Conservation (phyloP, 306 rosid genomes). For the Trifolium repens region DNA sequence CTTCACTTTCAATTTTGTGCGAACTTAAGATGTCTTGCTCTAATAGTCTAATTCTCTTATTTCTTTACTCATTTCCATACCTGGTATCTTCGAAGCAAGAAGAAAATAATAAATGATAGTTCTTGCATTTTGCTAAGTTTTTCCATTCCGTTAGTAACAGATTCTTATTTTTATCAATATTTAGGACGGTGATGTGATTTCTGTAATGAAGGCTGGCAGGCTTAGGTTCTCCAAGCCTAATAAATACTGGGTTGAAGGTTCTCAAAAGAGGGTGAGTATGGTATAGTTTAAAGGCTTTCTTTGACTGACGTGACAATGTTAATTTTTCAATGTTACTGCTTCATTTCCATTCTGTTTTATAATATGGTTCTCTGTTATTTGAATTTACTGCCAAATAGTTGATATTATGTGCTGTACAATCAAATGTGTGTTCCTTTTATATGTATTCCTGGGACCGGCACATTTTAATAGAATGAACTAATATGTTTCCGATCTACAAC, state of each 20-base stretch:
- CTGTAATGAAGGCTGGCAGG: slow-evolving; percentile 79
- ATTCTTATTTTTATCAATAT: slow-evolving; percentile 23
- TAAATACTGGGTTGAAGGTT: slow-evolving; percentile 92
- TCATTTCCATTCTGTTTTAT: slow-evolving; percentile 7
- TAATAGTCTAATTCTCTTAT: neutral
- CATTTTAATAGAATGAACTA: slow-evolving; percentile 13
- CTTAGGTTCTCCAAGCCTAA: slow-evolving; percentile 80
- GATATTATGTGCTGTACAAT: slow-evolving; percentile 16
- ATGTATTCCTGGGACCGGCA: neutral
- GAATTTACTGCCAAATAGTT: slow-evolving; percentile 16
- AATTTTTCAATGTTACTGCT: slow-evolving; percentile 23
- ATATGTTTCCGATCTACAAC: slow-evolving; percentile 19
- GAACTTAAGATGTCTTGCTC: slow-evolving; percentile 5
- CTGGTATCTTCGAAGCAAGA: slow-evolving; percentile 1
- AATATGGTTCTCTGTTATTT: neutral
- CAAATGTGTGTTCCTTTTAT: slow-evolving; percentile 16
- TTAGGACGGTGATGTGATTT: slow-evolving; percentile 75
- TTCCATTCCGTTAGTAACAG: slow-evolving; percentile 1
- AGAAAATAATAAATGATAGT: slow-evolving; percentile 18
- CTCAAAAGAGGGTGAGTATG: slow-evolving; percentile 83
- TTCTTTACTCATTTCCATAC: neutral
- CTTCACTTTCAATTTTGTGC: neutral
- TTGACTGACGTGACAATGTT: slow-evolving; percentile 11
- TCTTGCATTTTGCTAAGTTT: neutral
- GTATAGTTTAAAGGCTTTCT: slow-evolving; percentile 17